Evolutionary conservation across 495 filamentous ascomycete genomes (phyloP).

Genomic region (Pyronema domesticum): DNA sequence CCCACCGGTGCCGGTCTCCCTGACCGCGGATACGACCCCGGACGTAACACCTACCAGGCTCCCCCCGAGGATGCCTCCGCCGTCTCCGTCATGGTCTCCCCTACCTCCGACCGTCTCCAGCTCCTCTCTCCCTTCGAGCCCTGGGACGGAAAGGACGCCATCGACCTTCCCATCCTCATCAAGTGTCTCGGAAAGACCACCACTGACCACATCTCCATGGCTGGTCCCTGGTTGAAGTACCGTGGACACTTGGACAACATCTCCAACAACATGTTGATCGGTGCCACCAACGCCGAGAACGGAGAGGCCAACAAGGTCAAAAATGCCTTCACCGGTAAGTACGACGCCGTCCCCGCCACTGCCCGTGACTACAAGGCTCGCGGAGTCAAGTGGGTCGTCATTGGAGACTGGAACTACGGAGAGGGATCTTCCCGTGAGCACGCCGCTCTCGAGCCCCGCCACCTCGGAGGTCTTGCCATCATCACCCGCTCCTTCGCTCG

Average conservation of each 20-base stretch:
- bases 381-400: conserved; percentile 88
- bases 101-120: conserved; percentile 83
- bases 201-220: conserved; percentile 98
- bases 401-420: conserved; percentile 99
- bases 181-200: conserved; percentile 98
- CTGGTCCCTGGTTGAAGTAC: conserved; percentile 99
- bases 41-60: conserved; percentile 90
- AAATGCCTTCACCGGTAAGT: conserved; percentile 70
- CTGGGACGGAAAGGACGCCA: conserved; percentile 91
- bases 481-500: conserved; percentile 91
- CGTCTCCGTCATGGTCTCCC: conserved; percentile 70
- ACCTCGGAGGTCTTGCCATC: conserved; percentile 93
- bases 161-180: conserved; percentile 82
- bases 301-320: conserved; percentile 96
- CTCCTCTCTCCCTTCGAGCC: conserved; percentile 65
- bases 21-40: conserved; percentile 69
- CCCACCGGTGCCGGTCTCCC: conserved; percentile 77
- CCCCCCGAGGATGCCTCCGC: conserved; percentile 60
- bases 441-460: conserved; percentile 90
- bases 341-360: conserved; percentile 75
- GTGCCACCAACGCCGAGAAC: conserved; percentile 88
- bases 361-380: conserved; percentile 98
- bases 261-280: conserved; percentile 99
- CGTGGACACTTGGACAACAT: conserved; percentile 99
- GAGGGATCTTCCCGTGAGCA: conserved; percentile 96